Percentiles rank a stretch among this genome's conserved stretches.
phyloP scores from a whole-genome alignment of 2,329 filamentous ascomycete genomes.

The Phaeomoniella chlamydospora region DNA sequence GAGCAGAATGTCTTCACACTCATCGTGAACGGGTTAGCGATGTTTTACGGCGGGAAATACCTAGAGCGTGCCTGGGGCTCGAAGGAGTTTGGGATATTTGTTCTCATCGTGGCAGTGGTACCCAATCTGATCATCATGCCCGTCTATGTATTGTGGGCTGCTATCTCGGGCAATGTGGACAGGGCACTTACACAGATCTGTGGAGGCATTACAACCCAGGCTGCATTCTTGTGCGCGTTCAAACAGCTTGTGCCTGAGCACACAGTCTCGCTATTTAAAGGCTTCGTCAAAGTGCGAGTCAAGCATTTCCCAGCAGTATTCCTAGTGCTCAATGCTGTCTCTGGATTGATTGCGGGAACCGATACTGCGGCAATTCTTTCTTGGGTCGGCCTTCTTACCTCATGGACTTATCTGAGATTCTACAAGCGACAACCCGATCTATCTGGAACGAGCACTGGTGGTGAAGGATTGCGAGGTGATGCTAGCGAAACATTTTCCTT shows the following conservation, averaged over 20 bases:
- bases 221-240: conserved; percentile 88
- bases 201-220: conserved; percentile 78
- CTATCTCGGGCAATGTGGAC: conserved; percentile 34
- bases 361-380: conserved; percentile 68
- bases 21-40: conserved; percentile 56
- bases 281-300: conserved; percentile 77
- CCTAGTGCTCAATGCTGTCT: conserved; percentile 55
- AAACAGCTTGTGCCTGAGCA: conserved; percentile 96
- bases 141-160: conserved; percentile 59
- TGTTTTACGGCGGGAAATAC: conserved; percentile 89
- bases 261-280: conserved; percentile 85
- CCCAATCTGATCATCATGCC: conserved; percentile 67
- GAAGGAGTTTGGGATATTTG: conserved; percentile 79
- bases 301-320: conserved; percentile 66
- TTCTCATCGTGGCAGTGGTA: conserved; percentile 60
- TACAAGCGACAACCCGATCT: conserved; percentile 56
- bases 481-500: conserved; percentile 95
- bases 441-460: conserved; percentile 37
- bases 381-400: conserved; percentile 67
- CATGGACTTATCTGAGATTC: conserved; percentile 94
- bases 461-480: conserved; percentile 59
- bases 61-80: conserved; percentile 93
- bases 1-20: conserved; percentile 89
- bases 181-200: conserved; percentile 58
- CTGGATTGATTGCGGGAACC: conserved; percentile 49